Percentiles rank a stretch among this genome's conserved stretches.
These are phyloP conservation scores for Leucocoprinus birnbaumii DNA, from an alignment of 768 basidiomycete species.

Conservation along the genomic window DNA sequence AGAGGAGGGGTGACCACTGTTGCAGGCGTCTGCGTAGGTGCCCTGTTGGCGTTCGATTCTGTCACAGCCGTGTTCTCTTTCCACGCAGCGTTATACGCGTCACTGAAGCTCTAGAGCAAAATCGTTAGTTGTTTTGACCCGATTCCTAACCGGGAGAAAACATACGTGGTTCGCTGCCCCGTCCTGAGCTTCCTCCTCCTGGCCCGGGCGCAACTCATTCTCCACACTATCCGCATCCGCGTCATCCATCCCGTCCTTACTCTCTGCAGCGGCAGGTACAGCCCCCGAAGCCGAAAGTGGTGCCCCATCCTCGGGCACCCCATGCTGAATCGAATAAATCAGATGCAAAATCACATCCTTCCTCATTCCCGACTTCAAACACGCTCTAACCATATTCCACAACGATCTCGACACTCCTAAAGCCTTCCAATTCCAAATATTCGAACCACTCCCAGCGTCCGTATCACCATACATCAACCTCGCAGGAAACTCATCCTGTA, in stretches of 20 bases:
- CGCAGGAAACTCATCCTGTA: conserved; percentile 76
- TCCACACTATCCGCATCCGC: conserved; percentile 16
- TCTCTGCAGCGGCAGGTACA: not conserved
- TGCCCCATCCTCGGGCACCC: conserved; percentile 31
- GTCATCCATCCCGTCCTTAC: conserved; percentile 17
- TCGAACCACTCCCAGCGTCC: conserved; percentile 54
- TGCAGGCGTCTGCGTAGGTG: conserved; percentile 9
- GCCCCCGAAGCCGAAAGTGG: not conserved
- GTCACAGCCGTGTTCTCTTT: conserved; percentile 49
- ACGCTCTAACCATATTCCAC: conserved; percentile 72
- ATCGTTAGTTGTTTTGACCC: not conserved
- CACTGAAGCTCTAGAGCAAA: conserved; percentile 36
- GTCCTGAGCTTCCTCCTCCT: not conserved
- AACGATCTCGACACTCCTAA: conserved; percentile 67
- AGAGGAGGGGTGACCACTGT: conserved; percentile 2
- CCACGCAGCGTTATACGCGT: conserved; percentile 63
- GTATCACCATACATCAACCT: conserved; percentile 52
- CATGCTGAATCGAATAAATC: conserved; percentile 55
- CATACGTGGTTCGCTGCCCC: conserved; percentile 8
- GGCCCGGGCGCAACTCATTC: conserved; percentile 2
- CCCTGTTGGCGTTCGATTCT: conserved; percentile 17
- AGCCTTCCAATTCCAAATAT: conserved; percentile 77
- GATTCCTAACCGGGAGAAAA: not conserved
- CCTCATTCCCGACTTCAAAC: conserved; percentile 53
- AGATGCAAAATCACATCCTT: conserved; percentile 62